Evolutionary conservation across 306 rosid genomes (phyloP).

Genomic region (Lablab purpureus): DNA sequence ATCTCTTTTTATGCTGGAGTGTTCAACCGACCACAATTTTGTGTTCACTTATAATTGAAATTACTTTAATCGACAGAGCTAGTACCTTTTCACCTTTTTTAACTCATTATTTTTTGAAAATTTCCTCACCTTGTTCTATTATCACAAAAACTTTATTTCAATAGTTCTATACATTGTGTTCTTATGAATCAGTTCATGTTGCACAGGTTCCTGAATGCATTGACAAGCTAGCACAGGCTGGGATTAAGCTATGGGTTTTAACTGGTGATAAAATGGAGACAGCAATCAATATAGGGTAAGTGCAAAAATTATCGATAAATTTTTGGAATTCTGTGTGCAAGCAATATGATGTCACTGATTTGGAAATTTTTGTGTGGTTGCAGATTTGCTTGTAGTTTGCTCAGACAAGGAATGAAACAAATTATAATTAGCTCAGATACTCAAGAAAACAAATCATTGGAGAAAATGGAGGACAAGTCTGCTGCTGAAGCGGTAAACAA

Average conservation of each 20-base stretch:
- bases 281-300: constrained; percentile 95
- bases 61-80: constrained; percentile 17
- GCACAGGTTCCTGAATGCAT: constrained; percentile 96
- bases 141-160: not conserved
- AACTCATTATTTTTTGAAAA: constrained; percentile 10
- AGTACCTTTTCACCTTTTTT: constrained; percentile 6
- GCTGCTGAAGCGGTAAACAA: constrained; percentile 66
- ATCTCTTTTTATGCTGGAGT: not conserved
- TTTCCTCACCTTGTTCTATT: constrained; percentile 4
- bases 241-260: constrained; percentile 98
- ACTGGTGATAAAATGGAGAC: constrained; percentile 99
- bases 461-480: constrained; percentile 74
- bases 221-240: constrained; percentile 99
- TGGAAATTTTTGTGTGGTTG: constrained; percentile 13
- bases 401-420: constrained; percentile 95
- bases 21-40: not conserved
- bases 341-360: constrained; percentile 31
- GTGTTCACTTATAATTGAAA: not conserved
- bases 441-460: constrained; percentile 75
- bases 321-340: constrained; percentile 20
- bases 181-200: constrained; percentile 45
- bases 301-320: constrained; percentile 15
- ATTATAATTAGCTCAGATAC: constrained; percentile 88
- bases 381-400: constrained; percentile 97
- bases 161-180: constrained; percentile 20